Evolutionary conservation across 2,329 filamentous ascomycete genomes (phyloP), one percentile per base, ranked within the genome.

Genomic region (Apiospora koreana): DNA sequence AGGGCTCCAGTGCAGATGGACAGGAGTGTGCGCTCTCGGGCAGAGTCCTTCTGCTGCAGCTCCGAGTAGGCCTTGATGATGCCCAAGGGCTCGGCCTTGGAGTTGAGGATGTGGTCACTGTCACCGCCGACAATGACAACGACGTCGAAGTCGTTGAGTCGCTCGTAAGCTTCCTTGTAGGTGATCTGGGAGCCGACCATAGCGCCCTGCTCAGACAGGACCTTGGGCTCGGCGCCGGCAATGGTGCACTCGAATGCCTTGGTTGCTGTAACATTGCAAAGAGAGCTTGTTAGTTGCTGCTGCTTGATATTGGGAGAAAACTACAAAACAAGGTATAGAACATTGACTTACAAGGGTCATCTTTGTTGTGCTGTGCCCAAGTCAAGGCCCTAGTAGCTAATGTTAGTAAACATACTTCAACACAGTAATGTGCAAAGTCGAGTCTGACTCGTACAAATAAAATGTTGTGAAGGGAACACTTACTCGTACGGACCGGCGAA

Each of bases 1-100:
- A 95, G 88, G 58, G 92, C 88, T 73, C 93, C 94, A 65, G 93
- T 94, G 85, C 92, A 94, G 80, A 97, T 86, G 75, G 92, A 93
- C 75, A 96, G 84, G 77, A 96, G 85, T 67, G 93, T 95, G 75
- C 94, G 92, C 86, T 97, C 94, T 77, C 92, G 92, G 77, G 86
- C 86, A 16, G 93, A 92, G 76, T 95, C 92, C 77, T 89, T 90
- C 85, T 93, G 90, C 84, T 96, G 93, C 70, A 95, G 85, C 79
- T 95, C 92, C 73, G 92, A 88, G 82, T 92, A 96, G 77, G 91
- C 91, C 75, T 88, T 87, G 85, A 96, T 93, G 79, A 95, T 85
- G 73, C 86, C 83, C 72, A 95, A 85, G 31, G 92, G 92, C 80
- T 94, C 89, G 68, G 85, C 81, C 78, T 93, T 92, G 77, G 86